Conservation (phyloP, 2,329 filamentous ascomycete species). For the Sporothrix mexicana region DNA sequence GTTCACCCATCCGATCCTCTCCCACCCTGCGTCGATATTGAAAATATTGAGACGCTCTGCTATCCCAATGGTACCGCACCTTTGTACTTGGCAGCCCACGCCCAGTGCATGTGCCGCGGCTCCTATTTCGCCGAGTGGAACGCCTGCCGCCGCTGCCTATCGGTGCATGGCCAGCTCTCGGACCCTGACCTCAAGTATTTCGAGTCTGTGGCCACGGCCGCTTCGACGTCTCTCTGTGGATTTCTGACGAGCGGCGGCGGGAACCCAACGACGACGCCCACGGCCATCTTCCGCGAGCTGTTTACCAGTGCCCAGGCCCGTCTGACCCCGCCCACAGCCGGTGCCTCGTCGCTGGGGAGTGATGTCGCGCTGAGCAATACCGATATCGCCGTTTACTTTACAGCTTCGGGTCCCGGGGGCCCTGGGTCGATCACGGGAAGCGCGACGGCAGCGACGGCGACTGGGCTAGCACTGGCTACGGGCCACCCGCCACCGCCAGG, state of each 20-base stretch:
- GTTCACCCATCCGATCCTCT: constrained; percentile 38
- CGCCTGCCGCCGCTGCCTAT: constrained; percentile 50
- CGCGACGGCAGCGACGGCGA: constrained; percentile 47
- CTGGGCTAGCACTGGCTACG: constrained; percentile 35
- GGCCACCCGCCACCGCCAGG: constrained; percentile 28
- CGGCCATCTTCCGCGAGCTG: constrained; percentile 46
- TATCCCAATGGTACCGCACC: constrained; percentile 44
- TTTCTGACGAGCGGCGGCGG: constrained; percentile 29
- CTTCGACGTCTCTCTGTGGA: constrained; percentile 46
- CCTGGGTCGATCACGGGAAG: constrained; percentile 52
- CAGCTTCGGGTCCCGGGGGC: constrained; percentile 39
- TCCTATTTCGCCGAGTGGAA: constrained; percentile 52
- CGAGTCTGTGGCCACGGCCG: constrained; percentile 45
- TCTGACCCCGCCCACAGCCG: constrained; percentile 37
- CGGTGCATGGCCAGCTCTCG: constrained; percentile 48
- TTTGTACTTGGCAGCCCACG: constrained; percentile 42
- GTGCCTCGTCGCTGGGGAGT: constrained; percentile 36
- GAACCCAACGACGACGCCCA: constrained; percentile 42
- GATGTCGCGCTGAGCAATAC: constrained; percentile 44
- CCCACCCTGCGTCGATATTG: constrained; percentile 45
- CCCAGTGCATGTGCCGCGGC: constrained; percentile 49
- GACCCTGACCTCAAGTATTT: constrained; percentile 45
- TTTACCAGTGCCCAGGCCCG: constrained; percentile 44
- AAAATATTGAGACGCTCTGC: constrained; percentile 46
- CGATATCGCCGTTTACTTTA: constrained; percentile 51